Base-by-base conservation (phyloP, 2,329 filamentous ascomycete species). In the Thielaviopsis punctulata region DNA sequence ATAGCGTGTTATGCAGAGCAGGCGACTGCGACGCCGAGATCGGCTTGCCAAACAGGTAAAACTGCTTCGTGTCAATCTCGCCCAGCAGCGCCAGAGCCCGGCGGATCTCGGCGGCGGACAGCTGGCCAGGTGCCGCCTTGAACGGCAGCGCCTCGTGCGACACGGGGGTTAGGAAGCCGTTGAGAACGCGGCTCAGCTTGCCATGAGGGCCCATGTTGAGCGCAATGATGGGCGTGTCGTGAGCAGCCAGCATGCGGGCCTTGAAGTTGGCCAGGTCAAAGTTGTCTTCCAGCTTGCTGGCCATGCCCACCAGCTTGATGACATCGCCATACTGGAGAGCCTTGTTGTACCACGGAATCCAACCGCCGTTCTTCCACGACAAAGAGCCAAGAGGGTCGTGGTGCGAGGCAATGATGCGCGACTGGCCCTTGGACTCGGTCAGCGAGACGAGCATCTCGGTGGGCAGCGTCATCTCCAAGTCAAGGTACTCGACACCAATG, bases 141-240 rank as follows among this genome's bases (percentile, higher is more conserved):
- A 89, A 87, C 0, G 90, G 88, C n/a, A 96, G 73, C 12, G 76
- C 76, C 1, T 87, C 85, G 64, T 96, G 92, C 2, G 87, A 88
- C 13, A 98, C 92, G 0, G 92, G 92, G 0, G 92, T 96, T 70
- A 98, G 79, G 71, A 96, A 96, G 25, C 77, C 73, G 66, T 98
- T 98, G 54, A 93, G 70, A 45, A 98, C 82, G 30, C 92, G 82
- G 61, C 87, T 95, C 43, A 95, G 75, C 68, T 95, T 92, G 48
- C 92, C 92, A 23, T 77, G 71, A 47, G 79, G 72, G 25, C 90
- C 89, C 90, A 98, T 96, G 67, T 98, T 98, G 63, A 98, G 84
- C 1, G 85, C 87, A 59, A 98, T 95, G 52, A 98, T 69, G 1
- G 89, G 90, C n/a, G 80, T 79, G 51, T 83, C 73, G 62, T 93